Percentiles rank a stretch among this genome's conserved stretches.
These are phyloP conservation scores for Fusarium xylarioides DNA, from an alignment of 2,329 filamentous ascomycete species.

Conservation along the genomic window DNA sequence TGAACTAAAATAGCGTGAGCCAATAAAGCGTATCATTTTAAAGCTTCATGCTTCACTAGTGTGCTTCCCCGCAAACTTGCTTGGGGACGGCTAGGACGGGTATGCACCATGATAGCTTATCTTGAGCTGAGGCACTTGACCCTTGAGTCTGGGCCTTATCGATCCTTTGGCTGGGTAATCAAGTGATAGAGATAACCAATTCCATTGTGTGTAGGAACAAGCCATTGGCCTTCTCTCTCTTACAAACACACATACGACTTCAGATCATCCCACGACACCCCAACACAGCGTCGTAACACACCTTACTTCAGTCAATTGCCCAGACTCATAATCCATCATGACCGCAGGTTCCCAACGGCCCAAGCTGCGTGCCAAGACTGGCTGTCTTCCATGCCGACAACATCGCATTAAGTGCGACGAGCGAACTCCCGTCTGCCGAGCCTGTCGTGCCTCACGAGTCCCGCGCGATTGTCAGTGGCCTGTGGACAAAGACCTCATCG, in stretches of 20 bases:
- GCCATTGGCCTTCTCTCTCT: neutral
- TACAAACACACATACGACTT: neutral
- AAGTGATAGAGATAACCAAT: neutral
- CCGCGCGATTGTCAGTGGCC: neutral
- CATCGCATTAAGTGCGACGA: neutral
- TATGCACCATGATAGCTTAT: neutral
- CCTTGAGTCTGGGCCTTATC: neutral
- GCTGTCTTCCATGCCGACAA: neutral
- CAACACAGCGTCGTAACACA: neutral
- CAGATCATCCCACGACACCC: neutral
- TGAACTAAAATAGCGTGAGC: neutral
- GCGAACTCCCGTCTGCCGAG: neutral
- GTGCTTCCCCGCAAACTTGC: neutral
- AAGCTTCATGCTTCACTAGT: neutral
- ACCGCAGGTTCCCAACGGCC: neutral
- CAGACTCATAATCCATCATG: neutral
- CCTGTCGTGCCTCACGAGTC: neutral
- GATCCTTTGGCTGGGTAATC: accelerated
- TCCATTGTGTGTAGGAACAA: accelerated
- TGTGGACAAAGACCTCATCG: neutral
- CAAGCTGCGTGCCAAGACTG: neutral
- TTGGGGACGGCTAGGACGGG: neutral
- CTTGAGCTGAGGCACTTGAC: neutral
- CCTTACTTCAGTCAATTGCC: neutral
- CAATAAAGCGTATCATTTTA: neutral